Evolutionary conservation across 768 basidiomycete genomes (phyloP), one percentile per base, ranked within the genome.

Genomic region (Tricholoma sp.): DNA sequence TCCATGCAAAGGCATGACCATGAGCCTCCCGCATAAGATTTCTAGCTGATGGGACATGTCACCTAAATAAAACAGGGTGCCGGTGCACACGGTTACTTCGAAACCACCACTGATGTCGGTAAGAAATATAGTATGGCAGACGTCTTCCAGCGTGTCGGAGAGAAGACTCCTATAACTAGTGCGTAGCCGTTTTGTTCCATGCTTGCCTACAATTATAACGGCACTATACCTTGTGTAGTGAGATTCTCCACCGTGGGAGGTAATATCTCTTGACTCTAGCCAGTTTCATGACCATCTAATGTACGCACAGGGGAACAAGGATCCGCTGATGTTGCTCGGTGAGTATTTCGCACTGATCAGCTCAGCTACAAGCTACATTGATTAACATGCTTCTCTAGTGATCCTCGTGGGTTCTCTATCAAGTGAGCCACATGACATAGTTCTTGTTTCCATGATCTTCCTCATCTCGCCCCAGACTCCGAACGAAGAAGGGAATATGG

Each of bases 11-110:
- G 39, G 39, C 39, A 41, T 41, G 39, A 17, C n/a, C 39, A 41
- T 41, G 39, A 41, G 39, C 34, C n/a, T 39, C 37, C 37, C n/a
- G 39, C 39, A 17, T 17, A 41, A 17, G 39, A 17, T 17, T 41
- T 17, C 4, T 41, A 41, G 39, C 39, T 41, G 39, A 41, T 41
- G n/a, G 39, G 39, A 41, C 39, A 17, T 41, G 24, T n/a, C n/a
- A n/a, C n/a, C n/a, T 17, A 41, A 41, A 41, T 41, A 12, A 41
- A 41, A 41, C 39, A 71, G 51, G 73, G 70, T 33, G 70, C 67
- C 33, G 76, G 73, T 33, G 80, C 79, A 11, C 81, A 82, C 62
- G 81, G 81, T 5, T 72, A 75, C 55, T 82, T 83, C 69, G 78
- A 76, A 62, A 74, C 79, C 32, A 80, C 81, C 63, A 80, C 77